A percentile compares a stretch with the other conserved stretches of the same genome.
phyloP scores from a whole-genome alignment of 2,329 filamentous ascomycete genomes.

The Trichophyton equinum region DNA sequence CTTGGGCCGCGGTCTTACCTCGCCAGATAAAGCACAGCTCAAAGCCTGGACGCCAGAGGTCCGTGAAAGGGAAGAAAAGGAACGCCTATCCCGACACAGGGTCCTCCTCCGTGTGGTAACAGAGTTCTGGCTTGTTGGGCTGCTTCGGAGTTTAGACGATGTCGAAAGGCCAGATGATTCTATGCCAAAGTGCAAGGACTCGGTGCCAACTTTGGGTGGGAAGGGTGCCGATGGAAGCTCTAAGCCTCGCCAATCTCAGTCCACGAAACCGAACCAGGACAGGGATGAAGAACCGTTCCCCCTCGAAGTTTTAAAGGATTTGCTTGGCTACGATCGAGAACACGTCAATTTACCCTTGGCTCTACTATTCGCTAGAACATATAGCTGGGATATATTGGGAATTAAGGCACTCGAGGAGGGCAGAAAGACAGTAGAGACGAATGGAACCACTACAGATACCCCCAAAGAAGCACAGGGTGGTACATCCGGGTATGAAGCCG shows the following conservation, averaged over 20 bases:
- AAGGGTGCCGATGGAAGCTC: constrained; percentile 43
- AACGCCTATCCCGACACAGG: constrained; percentile 74
- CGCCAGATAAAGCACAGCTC: constrained; percentile 71
- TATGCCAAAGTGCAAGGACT: constrained; percentile 42
- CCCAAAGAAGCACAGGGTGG: constrained; percentile 40
- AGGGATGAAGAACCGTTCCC: constrained; percentile 81
- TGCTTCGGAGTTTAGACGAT: constrained; percentile 67
- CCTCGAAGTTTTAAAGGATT: constrained; percentile 91
- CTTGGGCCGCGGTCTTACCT: constrained; percentile 78
- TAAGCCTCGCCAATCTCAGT: constrained; percentile 52
- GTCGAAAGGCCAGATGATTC: constrained; percentile 52
- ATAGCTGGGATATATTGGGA: constrained; percentile 89
- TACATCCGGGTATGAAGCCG: constrained; percentile 40
- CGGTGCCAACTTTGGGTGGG: constrained; percentile 23
- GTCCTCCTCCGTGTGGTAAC: constrained; percentile 80
- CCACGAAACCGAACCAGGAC: constrained; percentile 44
- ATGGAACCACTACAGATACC: constrained; percentile 50
- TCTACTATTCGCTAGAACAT: constrained; percentile 90
- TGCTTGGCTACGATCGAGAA: constrained; percentile 85
- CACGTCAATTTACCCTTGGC: constrained; percentile 83
- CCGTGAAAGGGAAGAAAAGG: constrained; percentile 90
- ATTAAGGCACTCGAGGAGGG: constrained; percentile 61
- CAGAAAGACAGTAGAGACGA: constrained; percentile 72
- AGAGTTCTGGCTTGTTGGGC: constrained; percentile 87
- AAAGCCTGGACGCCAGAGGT: constrained; percentile 69